A percentile compares a stretch with the other conserved stretches of the same genome.
Evolutionary conservation across 768 basidiomycete genomes (phyloP).

Genomic region (Mrakia hoshinonis): DNA sequence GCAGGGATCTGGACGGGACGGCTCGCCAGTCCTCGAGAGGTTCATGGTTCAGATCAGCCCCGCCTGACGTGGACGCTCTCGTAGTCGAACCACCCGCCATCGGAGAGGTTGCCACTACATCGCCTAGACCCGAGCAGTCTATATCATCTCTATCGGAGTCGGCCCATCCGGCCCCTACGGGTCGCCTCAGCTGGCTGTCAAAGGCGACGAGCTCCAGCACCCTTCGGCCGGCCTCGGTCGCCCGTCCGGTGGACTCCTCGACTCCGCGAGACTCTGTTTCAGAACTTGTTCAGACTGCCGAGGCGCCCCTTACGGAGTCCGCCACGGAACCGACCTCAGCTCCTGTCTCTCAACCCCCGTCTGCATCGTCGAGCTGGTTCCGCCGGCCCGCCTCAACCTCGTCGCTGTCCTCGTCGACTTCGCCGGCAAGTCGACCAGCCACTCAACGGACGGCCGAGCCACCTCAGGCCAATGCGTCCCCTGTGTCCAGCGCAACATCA

Average conservation of each 20-base stretch:
- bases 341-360: neutral
- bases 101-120: neutral
- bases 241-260: neutral
- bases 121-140: no score
- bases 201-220: neutral
- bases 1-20: no score
- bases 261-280: neutral
- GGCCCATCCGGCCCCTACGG: no score
- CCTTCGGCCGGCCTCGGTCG: neutral
- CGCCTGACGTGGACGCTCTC: neutral
- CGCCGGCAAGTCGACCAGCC: neutral
- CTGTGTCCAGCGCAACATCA: neutral
- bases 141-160: no score
- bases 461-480: neutral
- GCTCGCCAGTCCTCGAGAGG: no score
- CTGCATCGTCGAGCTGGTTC: neutral
- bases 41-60: neutral
- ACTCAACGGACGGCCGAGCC: neutral
- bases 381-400: constrained; percentile 4
- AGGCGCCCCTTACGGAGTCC: neutral
- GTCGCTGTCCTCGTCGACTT: neutral
- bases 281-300: neutral
- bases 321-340: neutral
- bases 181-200: neutral
- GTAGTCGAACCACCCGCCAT: neutral